Evolutionary conservation across 768 basidiomycete genomes (phyloP), one percentile per base, ranked within the genome.

Genomic region (Paxillus rubicundulus): DNA sequence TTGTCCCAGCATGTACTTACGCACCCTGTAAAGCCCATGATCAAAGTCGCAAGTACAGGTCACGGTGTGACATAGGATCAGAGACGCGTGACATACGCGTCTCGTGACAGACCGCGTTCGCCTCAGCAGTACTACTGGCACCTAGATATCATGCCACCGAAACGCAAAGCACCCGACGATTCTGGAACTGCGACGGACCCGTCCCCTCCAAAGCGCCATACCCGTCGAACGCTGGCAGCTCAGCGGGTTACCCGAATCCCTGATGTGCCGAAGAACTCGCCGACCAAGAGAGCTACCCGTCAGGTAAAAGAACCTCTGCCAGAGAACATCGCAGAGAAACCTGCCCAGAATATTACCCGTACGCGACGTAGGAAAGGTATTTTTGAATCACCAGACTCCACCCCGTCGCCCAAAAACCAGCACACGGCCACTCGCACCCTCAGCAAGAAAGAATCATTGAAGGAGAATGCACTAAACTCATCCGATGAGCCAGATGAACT

Each of bases 21-120:
- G 28, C 62, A 82, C 84, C 82, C 84, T 47, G 84, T 86, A 39
- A 85, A 82, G 37, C 84, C 84, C 84, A 85, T 82, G 24, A 24
- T 16, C 38, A 40, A 24, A 33, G 45, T 21, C 45, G 4, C 45
- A 33, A 44, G 53, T 47, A 37, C 53, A 47, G 34, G 20, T 4
- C 3, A 38, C 53, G 43, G 24, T 16, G 30, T 33, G n/a, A 58
- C 42, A 6, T 37, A 65, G 67, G 51, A 72, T 62, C 16, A 10
- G 6, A 21, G 50, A 55, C 69, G 63, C 64, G 71, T 68, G 56
- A 60, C 56, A 12, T 18, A 9, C 50, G 45, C 50, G 55, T 54
- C 6, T 33, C 39, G 41, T 44, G 32, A 38, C 34, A 30, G 30
- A 30, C 30, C 24, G 2, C 30, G 9, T 30, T 30, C 9, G 30